Conservation (phyloP, 2,329 filamentous ascomycete genomes). For the Fusarium musae region DNA sequence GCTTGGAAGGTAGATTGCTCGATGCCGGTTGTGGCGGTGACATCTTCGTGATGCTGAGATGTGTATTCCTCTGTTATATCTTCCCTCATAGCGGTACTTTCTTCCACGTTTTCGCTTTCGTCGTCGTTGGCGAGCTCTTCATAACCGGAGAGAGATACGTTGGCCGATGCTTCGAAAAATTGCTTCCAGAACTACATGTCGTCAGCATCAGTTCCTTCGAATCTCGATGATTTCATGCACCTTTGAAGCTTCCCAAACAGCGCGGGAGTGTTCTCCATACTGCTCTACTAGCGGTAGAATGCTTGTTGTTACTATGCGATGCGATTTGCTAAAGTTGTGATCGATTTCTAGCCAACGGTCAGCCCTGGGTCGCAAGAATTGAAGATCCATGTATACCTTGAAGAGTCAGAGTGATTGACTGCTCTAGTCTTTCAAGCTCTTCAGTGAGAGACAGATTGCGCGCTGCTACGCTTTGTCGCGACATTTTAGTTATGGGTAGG, state of each 20-base stretch:
- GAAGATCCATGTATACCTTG: constrained; percentile 70
- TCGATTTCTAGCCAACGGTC: constrained; percentile 81
- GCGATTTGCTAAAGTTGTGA: constrained; percentile 96
- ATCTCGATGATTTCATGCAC: constrained; percentile 53
- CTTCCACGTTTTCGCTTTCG: constrained; percentile 62
- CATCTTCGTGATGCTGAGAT: constrained; percentile 52
- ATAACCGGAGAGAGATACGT: constrained; percentile 95
- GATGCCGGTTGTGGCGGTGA: constrained; percentile 48
- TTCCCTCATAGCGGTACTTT: constrained; percentile 67
- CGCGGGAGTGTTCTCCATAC: constrained; percentile 91
- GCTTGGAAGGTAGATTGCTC: constrained; percentile 52
- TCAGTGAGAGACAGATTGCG: constrained; percentile 84
- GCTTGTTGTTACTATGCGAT: constrained; percentile 93
- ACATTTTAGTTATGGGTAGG: constrained; percentile 52
- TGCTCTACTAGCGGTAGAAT: constrained; percentile 95
- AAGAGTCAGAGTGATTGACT: constrained; percentile 94
- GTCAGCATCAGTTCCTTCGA: neutral
- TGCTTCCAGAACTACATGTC: constrained; percentile 92
- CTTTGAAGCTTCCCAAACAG: constrained; percentile 97
- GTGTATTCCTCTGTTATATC: constrained; percentile 64
- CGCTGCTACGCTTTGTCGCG: constrained; percentile 59
- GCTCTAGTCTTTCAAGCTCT: constrained; percentile 94
- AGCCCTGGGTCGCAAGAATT: neutral
- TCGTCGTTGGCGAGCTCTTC: constrained; percentile 81
- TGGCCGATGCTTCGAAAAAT: constrained; percentile 98